Evolutionary conservation across 108 stramenopile genomes (phyloP).

Genomic region (Licmophora abbreviata): DNA sequence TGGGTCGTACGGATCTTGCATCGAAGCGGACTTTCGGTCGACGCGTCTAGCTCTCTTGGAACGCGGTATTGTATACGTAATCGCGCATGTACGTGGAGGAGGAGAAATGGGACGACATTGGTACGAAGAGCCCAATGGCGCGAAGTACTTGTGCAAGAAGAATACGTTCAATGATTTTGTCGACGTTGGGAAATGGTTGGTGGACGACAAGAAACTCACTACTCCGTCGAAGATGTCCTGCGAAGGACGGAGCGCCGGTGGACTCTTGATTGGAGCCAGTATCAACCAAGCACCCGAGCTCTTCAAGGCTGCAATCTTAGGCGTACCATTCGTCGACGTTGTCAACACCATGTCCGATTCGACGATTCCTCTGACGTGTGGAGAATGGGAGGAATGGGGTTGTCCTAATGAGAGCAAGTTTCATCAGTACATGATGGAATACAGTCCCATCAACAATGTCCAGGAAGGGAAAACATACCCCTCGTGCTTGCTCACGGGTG

Average conservation of each 20-base stretch:
- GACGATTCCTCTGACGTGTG: slow-evolving; percentile 78
- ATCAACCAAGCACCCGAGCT: slow-evolving; percentile 79
- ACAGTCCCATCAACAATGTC: slow-evolving; percentile 89
- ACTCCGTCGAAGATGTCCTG: slow-evolving; percentile 35
- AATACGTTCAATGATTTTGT: slow-evolving; percentile 95
- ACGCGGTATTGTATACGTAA: slow-evolving; percentile 78
- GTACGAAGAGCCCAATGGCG: slow-evolving; percentile 92
- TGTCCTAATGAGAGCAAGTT: slow-evolving; percentile 68
- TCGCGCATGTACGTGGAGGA: slow-evolving; percentile 94
- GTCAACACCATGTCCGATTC: slow-evolving; percentile 71
- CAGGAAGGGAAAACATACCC: slow-evolving; percentile 67
- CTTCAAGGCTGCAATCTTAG: slow-evolving; percentile 79
- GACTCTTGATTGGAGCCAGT: slow-evolving; percentile 56
- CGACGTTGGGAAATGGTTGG: slow-evolving; percentile 56
- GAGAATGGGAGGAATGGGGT: slow-evolving; percentile 91
- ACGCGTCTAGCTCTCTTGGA: slow-evolving; percentile 66
- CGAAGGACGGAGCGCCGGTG: slow-evolving; percentile 66
- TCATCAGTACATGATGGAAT: slow-evolving; percentile 71
- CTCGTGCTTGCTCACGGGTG: slow-evolving; percentile 80
- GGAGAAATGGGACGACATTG: slow-evolving; percentile 94
- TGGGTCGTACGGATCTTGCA: slow-evolving; percentile 88
- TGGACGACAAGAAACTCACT: slow-evolving; percentile 27
- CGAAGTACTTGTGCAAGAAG: slow-evolving; percentile 90
- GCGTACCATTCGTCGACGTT: slow-evolving; percentile 95
- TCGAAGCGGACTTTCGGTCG: slow-evolving; percentile 72